Evolutionary conservation across 352 stramenopile species (phyloP), one percentile per base, ranked within the genome.

Genomic region (Phytophthora colocasiae): DNA sequence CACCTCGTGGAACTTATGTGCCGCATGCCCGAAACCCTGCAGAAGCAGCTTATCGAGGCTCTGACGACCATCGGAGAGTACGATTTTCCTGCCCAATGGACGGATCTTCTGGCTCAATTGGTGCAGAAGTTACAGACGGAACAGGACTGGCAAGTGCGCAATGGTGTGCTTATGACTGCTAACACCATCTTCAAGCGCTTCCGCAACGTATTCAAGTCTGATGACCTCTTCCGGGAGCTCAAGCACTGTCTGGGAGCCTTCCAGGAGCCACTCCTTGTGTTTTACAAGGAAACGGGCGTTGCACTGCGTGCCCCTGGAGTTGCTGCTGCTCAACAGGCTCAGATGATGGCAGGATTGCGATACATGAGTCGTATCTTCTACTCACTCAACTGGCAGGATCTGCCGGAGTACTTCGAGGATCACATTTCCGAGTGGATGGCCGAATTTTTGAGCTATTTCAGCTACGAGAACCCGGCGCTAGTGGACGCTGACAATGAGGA

Each of bases 1-100:
- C 90, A 99, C 76, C 81, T 99, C n/a, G 97, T 99, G 26, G 91
- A 98, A 39, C 90, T 99, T 59, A 99, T 99, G 97, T 99, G 95
- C 67, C 93, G 89, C 32, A 96, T 97, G 71, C 96, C 97, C 48
- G 81, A 96, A 63, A 78, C 69, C 52, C 85, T 99, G 60, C 94
- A 98, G 80, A 86, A 92, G 47, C 97, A 99, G 77, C 92, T 99
- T 57, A 97, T 95, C 32, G 98, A 99, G 71, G 89, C 96, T 45
- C 96, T 99, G 52, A 90, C 93, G 26, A 97, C 99, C 46, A 99
- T 99, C 71, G 93, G 96, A 57, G 86, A 97, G 57, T 91, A 96
- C 62, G 98, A 99, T 67, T 99, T 99, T 71, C 98, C 98, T 0
- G 70, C 85, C 26, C 87, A 98, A n/a, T 99, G 98, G 98, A 75